Conservation (phyloP, 768 basidiomycete genomes). For the Phylloporus arenicola region DNA sequence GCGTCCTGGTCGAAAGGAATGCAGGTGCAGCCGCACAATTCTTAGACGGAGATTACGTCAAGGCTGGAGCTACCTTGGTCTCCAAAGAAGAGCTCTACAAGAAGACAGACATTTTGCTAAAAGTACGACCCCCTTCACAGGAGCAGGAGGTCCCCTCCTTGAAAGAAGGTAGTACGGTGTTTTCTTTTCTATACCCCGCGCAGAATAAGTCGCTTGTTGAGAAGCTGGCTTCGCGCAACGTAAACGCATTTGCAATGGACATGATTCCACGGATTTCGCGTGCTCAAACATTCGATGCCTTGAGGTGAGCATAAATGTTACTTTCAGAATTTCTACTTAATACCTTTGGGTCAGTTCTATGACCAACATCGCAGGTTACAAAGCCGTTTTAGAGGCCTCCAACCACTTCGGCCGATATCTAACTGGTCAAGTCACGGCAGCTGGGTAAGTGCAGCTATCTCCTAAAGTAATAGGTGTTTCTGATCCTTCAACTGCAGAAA, state of each 20-base stretch:
- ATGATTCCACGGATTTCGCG: conserved; percentile 88
- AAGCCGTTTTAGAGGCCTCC: conserved; percentile 85
- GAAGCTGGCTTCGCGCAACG: conserved; percentile 55
- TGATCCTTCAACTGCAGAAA: conserved; percentile 32
- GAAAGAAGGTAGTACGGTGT: conserved; percentile 71
- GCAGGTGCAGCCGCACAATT: conserved; percentile 75
- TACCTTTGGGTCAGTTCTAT: conserved; percentile 54
- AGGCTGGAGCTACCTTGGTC: conserved; percentile 76
- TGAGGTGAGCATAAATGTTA: conserved; percentile 48
- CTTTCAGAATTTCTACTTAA: not conserved
- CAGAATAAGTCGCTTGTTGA: conserved; percentile 77
- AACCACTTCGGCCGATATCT: conserved; percentile 87
- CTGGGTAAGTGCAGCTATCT: conserved; percentile 54
- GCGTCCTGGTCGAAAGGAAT: conserved; percentile 66
- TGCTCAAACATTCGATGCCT: conserved; percentile 84
- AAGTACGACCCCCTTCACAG: conserved; percentile 72
- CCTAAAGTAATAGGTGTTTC: not conserved
- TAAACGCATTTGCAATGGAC: conserved; percentile 85
- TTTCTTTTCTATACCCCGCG: conserved; percentile 79
- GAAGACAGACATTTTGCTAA: conserved; percentile 72
- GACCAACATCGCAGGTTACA: conserved; percentile 94
- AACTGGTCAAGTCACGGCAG: conserved; percentile 88
- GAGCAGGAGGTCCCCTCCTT: conserved; percentile 57
- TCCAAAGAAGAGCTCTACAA: conserved; percentile 64
- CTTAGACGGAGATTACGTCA: conserved; percentile 70